phyloP scores from a whole-genome alignment of 805 yeast genomes.

The Lachancea sp. region DNA sequence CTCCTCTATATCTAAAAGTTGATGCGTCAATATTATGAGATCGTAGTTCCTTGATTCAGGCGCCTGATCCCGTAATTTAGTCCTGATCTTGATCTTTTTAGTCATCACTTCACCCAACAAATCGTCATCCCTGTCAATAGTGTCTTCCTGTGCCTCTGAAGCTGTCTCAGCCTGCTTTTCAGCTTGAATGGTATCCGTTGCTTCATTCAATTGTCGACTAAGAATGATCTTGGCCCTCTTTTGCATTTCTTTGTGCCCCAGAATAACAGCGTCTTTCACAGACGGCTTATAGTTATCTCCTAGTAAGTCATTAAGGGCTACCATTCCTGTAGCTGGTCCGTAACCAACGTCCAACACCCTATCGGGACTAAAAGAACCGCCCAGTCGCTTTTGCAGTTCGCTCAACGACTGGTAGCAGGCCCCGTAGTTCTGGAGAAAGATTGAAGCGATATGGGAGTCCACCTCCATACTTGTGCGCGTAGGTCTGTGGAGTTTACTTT shows the following conservation, averaged over 20 bases:
- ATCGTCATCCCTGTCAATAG: slow-evolving; percentile 29
- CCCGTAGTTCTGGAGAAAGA: slow-evolving; percentile 77
- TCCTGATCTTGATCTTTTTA: slow-evolving; percentile 45
- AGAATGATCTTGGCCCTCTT: slow-evolving; percentile 71
- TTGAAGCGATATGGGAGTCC: slow-evolving; percentile 74
- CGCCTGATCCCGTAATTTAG: slow-evolving; percentile 48
- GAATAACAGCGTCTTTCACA: slow-evolving; percentile 62
- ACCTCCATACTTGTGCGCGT: slow-evolving; percentile 46
- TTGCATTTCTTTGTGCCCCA: slow-evolving; percentile 69
- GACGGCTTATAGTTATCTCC: slow-evolving; percentile 56
- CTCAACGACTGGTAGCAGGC: slow-evolving; percentile 55
- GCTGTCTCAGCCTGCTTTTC: slow-evolving; percentile 11
- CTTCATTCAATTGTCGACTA: slow-evolving; percentile 59
- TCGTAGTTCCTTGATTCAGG: slow-evolving; percentile 58
- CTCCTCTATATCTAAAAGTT: slow-evolving; percentile 53
- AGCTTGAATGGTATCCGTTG: slow-evolving; percentile 13
- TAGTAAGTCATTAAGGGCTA: slow-evolving; percentile 80
- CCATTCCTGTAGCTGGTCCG: slow-evolving; percentile 90
- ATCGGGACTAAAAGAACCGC: slow-evolving; percentile 53
- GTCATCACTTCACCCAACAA: slow-evolving; percentile 51
- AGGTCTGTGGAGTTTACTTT: slow-evolving; percentile 48
- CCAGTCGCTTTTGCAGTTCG: slow-evolving; percentile 57
- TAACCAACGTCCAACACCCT: slow-evolving; percentile 71
- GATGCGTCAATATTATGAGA: slow-evolving; percentile 76
- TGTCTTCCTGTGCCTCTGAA: slow-evolving; percentile 10